Conservation (phyloP, 768 basidiomycete genomes). For the Ramaria rubella region DNA sequence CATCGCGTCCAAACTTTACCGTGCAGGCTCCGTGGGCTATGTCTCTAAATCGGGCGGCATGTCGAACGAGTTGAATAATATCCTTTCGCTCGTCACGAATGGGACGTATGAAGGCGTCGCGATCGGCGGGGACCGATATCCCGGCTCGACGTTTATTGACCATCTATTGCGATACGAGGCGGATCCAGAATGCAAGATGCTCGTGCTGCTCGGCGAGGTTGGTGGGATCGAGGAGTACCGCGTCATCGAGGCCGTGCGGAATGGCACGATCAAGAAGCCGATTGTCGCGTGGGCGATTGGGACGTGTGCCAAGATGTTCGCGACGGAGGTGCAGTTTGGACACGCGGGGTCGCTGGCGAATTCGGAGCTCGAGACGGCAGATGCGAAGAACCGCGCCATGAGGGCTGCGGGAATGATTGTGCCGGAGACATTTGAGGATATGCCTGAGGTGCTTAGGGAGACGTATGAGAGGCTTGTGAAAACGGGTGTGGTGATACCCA, state of each 20-base stretch:
- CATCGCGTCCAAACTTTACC: conserved; percentile 97
- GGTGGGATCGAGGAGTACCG: conserved; percentile 99
- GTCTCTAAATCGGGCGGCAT: conserved; percentile 99
- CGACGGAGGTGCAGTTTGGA: conserved; percentile 98
- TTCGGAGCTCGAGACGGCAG: conserved; percentile 94
- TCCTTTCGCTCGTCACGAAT: conserved; percentile 91
- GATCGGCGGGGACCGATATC: conserved; percentile 99
- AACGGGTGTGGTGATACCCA: conserved; percentile 57
- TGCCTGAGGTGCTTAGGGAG: conserved; percentile 76
- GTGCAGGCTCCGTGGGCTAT: conserved; percentile 94
- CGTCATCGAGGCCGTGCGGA: conserved; percentile 95
- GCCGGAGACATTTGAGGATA: conserved; percentile 94
- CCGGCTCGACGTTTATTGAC: conserved; percentile 98
- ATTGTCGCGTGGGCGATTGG: conserved; percentile 99
- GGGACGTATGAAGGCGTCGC: conserved; percentile 99
- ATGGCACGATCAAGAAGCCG: conserved; percentile 91
- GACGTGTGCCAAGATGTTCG: conserved; percentile 99
- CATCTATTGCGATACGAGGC: conserved; percentile 96
- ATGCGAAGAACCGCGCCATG: conserved; percentile 97
- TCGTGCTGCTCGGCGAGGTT: conserved; percentile 96
- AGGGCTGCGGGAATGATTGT: conserved; percentile 92
- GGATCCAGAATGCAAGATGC: conserved; percentile 98
- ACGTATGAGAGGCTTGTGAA: conserved; percentile 80
- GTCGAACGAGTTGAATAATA: conserved; percentile 99
- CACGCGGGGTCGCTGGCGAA: conserved; percentile 99